Evolutionary conservation across 257 asterid genomes (phyloP).

Genomic region (Capsicum baccatum): DNA sequence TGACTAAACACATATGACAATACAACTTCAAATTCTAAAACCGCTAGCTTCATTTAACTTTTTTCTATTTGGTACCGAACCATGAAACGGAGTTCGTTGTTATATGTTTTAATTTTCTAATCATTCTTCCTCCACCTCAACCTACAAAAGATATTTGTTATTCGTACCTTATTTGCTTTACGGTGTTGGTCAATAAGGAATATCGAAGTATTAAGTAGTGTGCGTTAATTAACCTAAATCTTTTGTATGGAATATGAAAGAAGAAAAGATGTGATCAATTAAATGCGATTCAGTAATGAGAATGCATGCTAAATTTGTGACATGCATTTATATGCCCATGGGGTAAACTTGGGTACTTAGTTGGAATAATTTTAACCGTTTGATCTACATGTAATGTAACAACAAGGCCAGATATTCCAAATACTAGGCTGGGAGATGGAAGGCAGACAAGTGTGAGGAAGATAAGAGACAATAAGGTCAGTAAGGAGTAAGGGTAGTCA

Average conservation of each 20-base stretch:
- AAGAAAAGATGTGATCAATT: no score
- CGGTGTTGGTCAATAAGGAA: neutral
- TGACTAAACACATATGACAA: neutral
- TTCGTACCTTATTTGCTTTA: neutral
- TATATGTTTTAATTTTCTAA: neutral
- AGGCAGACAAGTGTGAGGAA: neutral
- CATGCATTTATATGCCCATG: neutral
- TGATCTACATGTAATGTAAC: neutral
- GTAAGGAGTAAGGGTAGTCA: conserved; percentile 24
- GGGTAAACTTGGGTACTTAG: neutral
- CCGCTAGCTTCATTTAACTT: neutral
- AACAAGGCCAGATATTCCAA: neutral
- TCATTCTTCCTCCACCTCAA: neutral
- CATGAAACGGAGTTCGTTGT: neutral
- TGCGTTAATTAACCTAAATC: neutral
- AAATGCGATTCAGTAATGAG: no score
- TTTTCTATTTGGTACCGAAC: neutral
- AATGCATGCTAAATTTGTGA: neutral
- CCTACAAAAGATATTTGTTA: neutral
- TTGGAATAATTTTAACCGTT: neutral
- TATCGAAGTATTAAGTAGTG: neutral
- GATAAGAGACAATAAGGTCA: conserved; percentile 28
- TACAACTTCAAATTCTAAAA: neutral
- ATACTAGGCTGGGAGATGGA: neutral
- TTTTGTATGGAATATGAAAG: neutral